Conservation (phyloP, 1,284 basidiomycete species). For the Rhodotorula sp. region DNA sequence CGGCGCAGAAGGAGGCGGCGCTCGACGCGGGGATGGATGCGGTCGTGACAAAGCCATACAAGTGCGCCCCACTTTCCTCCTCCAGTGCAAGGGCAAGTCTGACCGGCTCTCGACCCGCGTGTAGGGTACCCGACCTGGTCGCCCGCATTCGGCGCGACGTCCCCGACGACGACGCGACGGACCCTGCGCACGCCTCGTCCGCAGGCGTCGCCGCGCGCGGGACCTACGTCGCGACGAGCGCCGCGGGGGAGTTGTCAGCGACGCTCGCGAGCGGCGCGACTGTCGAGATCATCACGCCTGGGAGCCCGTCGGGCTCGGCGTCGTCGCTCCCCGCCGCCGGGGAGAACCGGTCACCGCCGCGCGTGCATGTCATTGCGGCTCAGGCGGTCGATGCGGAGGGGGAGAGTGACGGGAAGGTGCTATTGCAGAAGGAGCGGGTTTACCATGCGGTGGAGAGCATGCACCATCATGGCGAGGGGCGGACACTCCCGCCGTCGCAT, state of each 20-base stretch:
- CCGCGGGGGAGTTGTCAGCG: not conserved
- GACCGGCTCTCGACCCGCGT: not conserved
- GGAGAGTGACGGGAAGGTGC: not conserved
- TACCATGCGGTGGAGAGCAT: constrained; percentile 1
- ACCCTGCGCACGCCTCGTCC: not conserved
- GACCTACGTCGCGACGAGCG: not conserved
- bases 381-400: not conserved
- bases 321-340: not conserved
- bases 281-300: constrained; percentile 12
- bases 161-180: not conserved
- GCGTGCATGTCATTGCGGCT: not conserved
- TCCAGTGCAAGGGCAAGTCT: not conserved
- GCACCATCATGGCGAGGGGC: constrained; percentile 18
- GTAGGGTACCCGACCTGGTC: constrained; percentile 22
- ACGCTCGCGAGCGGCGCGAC: not conserved
- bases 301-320: not conserved
- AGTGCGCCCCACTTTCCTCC: constrained; percentile 4
- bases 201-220: not conserved
- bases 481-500: not conserved
- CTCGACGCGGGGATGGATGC: constrained; percentile 34
- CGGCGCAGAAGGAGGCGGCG: constrained; percentile 20
- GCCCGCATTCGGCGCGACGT: constrained; percentile 15
- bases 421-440: not conserved
- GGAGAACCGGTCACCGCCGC: no score
- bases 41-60: constrained; percentile 36